Percentiles rank a stretch among this genome's conserved stretches.
phyloP scores from a whole-genome alignment of 306 rosid genomes.

The Malus orientalis region DNA sequence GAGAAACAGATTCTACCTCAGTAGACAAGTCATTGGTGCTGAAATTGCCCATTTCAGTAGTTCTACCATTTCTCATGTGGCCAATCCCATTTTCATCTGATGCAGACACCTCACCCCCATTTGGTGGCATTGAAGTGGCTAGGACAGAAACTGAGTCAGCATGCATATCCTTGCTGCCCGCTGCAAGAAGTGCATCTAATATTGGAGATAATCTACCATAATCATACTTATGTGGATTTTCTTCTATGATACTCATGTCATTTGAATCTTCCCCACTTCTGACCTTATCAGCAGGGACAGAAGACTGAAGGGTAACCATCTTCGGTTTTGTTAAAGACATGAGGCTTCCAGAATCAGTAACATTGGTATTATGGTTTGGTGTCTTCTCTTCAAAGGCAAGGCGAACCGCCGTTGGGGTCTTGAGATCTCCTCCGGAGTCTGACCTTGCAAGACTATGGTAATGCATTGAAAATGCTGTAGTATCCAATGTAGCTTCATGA shows the following conservation, averaged over 20 bases:
- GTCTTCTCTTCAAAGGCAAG: slow-evolving; percentile 43
- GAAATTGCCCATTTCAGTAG: slow-evolving; percentile 11
- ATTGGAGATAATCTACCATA: slow-evolving; percentile 52
- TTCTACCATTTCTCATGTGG: neutral
- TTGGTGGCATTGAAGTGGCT: slow-evolving; percentile 4
- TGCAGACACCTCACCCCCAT: slow-evolving; percentile 6
- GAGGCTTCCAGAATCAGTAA: slow-evolving; percentile 39
- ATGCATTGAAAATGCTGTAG: slow-evolving; percentile 87
- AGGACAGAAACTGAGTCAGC: slow-evolving; percentile 17
- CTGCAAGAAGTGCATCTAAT: slow-evolving; percentile 55
- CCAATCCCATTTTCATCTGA: slow-evolving; percentile 1
- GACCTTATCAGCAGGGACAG: slow-evolving; percentile 14
- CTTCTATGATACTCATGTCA: slow-evolving; percentile 74
- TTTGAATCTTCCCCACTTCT: slow-evolving; percentile 53
- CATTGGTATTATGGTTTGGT: slow-evolving; percentile 25
- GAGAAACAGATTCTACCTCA: slow-evolving; percentile 6
- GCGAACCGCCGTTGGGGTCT: slow-evolving; percentile 54
- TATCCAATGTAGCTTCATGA: slow-evolving; percentile 78
- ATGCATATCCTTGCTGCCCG: slow-evolving; percentile 41
- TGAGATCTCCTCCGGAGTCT: slow-evolving; percentile 58
- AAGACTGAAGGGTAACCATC: slow-evolving; percentile 25
- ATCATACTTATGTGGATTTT: slow-evolving; percentile 31
- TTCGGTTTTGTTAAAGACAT: slow-evolving; percentile 58
- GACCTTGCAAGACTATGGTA: slow-evolving; percentile 81
- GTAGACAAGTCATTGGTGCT: slow-evolving; percentile 9